Base-by-base conservation (phyloP, 2,329 filamentous ascomycete species). In the Alternaria ventricosa region DNA sequence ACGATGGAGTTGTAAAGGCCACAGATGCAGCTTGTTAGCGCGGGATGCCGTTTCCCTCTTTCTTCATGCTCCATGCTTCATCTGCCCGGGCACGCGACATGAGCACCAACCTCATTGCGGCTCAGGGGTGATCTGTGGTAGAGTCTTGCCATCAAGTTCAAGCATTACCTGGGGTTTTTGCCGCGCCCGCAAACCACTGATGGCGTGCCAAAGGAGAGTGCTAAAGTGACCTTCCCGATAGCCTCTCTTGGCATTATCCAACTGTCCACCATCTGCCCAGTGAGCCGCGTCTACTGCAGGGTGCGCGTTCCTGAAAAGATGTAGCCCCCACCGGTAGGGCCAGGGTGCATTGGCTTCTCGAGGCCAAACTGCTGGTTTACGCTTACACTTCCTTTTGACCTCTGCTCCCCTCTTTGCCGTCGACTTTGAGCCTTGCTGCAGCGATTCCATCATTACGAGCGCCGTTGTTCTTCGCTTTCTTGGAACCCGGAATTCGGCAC, bases 231-330 rank as follows among this genome's bases (percentile, higher is more conserved):
- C 57, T 56, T 46, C 43, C 60, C 57, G 28, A 64, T 64, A 56
- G 63, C 59, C 43, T 51, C 50, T 53, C 59, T 65, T 57, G 55
- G 55, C 60, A 59, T 57, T 25, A n/a, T 33, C 20, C 59, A 28
- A 53, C 23, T 25, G 49, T 45, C 61, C 50, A 44, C 61, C 43
- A 55, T 45, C 27, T 49, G 57, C 47, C 64, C 50, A 63, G 57
- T 54, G 64, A 63, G 66, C 55, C 64, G 61, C 61, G 64, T 64
- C 58, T 43, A 54, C 44, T 62, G 61, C 55, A 61, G 61, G 57
- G 59, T 53, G 45, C 63, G 65, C 67, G 67, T 68, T 68, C 67
- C 66, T 70, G 65, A 61, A 57, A 50, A 54, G 13, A 61, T 59
- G 56, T 56, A 60, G 63, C 62, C 61, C 58, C 58, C 58, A 41